phyloP scores from a whole-genome alignment of 2,329 filamentous ascomycete species.

The Colletotrichum salicis region DNA sequence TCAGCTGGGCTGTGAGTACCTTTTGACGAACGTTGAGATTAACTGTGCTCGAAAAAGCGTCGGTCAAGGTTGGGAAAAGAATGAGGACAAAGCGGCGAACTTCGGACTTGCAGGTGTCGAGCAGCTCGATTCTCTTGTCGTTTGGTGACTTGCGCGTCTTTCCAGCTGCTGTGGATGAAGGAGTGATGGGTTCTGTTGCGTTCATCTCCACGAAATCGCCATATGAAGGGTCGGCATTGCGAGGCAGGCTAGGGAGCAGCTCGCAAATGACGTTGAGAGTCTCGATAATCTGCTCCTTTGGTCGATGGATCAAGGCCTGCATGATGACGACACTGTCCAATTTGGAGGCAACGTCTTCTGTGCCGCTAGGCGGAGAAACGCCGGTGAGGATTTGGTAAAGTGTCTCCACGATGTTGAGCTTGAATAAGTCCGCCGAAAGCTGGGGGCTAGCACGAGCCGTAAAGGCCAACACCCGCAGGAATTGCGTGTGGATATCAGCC shows the following conservation, averaged over 20 bases:
- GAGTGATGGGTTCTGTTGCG: conserved; percentile 52
- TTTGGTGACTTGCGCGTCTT: conserved; percentile 68
- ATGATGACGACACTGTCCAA: conserved; percentile 98
- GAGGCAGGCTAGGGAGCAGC: conserved; percentile 80
- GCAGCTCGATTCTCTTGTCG: conserved; percentile 82
- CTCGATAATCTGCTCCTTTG: conserved; percentile 95
- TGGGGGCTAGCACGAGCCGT: conserved; percentile 88
- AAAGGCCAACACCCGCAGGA: conserved; percentile 90
- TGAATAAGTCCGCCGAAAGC: conserved; percentile 89
- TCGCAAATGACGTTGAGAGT: conserved; percentile 98
- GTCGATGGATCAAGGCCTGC: conserved; percentile 96
- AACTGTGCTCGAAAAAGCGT: conserved; percentile 97
- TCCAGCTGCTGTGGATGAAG: conserved; percentile 52
- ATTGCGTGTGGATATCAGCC: conserved; percentile 94
- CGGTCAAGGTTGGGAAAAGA: conserved; percentile 91
- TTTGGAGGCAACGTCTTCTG: conserved; percentile 82
- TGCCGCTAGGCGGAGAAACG: conserved; percentile 86
- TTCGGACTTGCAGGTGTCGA: conserved; percentile 85
- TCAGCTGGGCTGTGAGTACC: conserved; percentile 93
- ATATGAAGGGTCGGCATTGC: conserved; percentile 55
- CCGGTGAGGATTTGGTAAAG: conserved; percentile 97
- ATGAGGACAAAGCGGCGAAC: conserved; percentile 93
- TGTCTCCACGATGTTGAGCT: conserved; percentile 96
- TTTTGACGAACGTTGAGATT: conserved; percentile 95
- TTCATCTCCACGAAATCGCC: conserved; percentile 58